Percentiles rank a stretch among this genome's conserved stretches.
These are phyloP conservation scores for Cantharellus anzutake DNA, from an alignment of 768 basidiomycete genomes.

Conservation along the genomic window DNA sequence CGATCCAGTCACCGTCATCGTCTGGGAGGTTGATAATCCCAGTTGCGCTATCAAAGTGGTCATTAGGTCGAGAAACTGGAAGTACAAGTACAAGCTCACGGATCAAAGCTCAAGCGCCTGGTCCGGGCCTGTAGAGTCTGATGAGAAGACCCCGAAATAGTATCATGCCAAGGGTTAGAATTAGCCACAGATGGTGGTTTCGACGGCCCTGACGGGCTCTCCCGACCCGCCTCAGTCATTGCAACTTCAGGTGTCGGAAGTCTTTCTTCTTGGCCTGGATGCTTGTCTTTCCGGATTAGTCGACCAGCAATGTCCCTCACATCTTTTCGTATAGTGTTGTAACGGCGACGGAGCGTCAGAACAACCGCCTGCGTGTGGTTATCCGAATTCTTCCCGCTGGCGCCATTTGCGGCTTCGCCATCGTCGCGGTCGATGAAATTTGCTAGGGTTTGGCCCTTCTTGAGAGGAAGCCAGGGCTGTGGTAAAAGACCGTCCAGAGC, in stretches of 20 bases:
- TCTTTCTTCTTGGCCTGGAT: not conserved
- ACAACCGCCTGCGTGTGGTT: conserved; percentile 40
- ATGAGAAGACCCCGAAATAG: not conserved
- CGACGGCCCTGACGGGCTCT: not conserved
- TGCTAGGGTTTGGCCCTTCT: conserved; percentile 58
- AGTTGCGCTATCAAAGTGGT: not conserved
- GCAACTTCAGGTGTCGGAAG: not conserved
- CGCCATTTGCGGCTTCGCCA: conserved; percentile 10
- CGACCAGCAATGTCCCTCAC: not conserved
- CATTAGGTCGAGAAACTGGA: not conserved
- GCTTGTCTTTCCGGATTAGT: not conserved
- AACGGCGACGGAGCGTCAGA: conserved; percentile 53
- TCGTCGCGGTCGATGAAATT: conserved; percentile 22
- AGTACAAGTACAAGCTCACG: not conserved
- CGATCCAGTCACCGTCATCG: not conserved
- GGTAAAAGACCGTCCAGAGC: conserved; percentile 87
- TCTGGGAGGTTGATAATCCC: not conserved
- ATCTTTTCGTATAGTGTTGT: not conserved
- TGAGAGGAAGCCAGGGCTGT: conserved; percentile 84
- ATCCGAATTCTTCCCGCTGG: conserved; percentile 10
- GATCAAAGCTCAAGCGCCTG: not conserved
- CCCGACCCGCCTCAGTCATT: not conserved
- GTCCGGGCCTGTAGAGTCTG: not conserved
- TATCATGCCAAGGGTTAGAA: not conserved
- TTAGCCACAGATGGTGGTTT: not conserved